Percentiles rank a stretch among this genome's conserved stretches.
Evolutionary conservation across 2,329 filamentous ascomycete genomes (phyloP).

Genomic region (Elsinoe fawcettii): DNA sequence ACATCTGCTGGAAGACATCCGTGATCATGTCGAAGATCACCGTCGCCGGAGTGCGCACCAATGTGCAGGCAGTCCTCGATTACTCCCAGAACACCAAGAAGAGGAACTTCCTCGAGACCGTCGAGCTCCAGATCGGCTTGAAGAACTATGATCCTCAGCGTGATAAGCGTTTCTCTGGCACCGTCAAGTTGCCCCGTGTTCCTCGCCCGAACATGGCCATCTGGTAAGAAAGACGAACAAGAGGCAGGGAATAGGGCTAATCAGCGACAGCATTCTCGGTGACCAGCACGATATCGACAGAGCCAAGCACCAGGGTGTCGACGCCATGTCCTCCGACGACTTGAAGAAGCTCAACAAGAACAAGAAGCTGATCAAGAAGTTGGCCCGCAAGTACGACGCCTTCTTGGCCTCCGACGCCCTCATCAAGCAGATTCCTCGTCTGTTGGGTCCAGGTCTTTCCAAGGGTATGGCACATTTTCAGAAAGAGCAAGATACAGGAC

Average conservation of each 20-base stretch:
- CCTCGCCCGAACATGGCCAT: constrained; percentile 87
- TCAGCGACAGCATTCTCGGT: constrained; percentile 60
- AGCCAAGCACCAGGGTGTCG: constrained; percentile 97
- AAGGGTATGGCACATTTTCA: constrained; percentile 58
- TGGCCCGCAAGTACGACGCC: constrained; percentile 99
- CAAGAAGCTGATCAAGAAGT: constrained; percentile 99
- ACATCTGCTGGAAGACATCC: constrained; percentile 45
- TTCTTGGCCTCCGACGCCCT: constrained; percentile 95
- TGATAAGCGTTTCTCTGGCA: constrained; percentile 99
- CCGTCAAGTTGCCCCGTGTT: constrained; percentile 86
- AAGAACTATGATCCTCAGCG: constrained; percentile 98
- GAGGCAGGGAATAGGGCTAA: constrained; percentile 22
- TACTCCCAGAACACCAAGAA: constrained; percentile 55
- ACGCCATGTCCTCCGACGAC: constrained; percentile 97
- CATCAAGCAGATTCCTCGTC: constrained; percentile 99
- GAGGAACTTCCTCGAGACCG: constrained; percentile 37
- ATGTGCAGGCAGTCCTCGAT: constrained; percentile 87
- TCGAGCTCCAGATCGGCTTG: constrained; percentile 70
- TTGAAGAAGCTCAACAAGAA: constrained; percentile 99
- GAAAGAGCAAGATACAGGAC: background rate
- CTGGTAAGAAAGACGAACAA: constrained; percentile 48
- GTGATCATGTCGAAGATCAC: constrained; percentile 66
- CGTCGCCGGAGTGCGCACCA: constrained; percentile 85
- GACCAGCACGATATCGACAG: constrained; percentile 99
- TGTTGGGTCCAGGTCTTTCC: constrained; percentile 95